Evolutionary conservation across 2,329 filamentous ascomycete species (phyloP), one percentile per base, ranked within the genome.

Genomic region (Neofusicoccum umdonicola): DNA sequence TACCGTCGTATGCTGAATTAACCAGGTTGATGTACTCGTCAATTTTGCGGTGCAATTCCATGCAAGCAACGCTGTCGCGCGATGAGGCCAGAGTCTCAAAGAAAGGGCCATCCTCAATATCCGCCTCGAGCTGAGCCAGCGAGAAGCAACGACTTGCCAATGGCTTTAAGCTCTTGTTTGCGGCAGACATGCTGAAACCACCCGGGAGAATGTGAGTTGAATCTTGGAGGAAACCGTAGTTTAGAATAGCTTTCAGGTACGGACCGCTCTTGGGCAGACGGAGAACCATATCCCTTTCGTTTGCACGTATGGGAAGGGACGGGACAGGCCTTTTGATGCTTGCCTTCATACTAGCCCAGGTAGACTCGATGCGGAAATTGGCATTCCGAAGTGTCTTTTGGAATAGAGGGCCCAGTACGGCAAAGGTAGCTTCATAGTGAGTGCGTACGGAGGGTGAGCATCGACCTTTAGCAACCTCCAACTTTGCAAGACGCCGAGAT

Each of bases 401-500:
- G 17, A 76, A 72, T 0, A 35, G 17, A 1, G 56, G 12, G 3
- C 58, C 69, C 17, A 79, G 48, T 0, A 50, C 61, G 2, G 64
- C 54, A 48, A 79, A 76, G 4, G 81, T 66, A 2, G 65, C 27
- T 2, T 70, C 65, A 54, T 78, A 77, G 4, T 67, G 58, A 13
- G 45, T 34, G 34, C 15, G 19, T 17, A 35, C 35, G 12, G 47
- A 17, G 7, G 65, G 13, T 15, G 65, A 65, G 51, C 71, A 65
- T 6, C 68, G 62, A 35, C 61, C 58, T 15, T 70, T 74, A 52
- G 83, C 80, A 0, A 71, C 69, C 37, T 87, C 82, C 0, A 89
- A 69, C 70, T 90, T 90, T 0, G 81, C 82, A 13, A 89, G 79
- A 0, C 87, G 83, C 22, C 84, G 80, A 66, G 81, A 82, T 0